Evolutionary conservation across 2,329 filamentous ascomycete genomes (phyloP).

Genomic region (Epichloe glyceriae): DNA sequence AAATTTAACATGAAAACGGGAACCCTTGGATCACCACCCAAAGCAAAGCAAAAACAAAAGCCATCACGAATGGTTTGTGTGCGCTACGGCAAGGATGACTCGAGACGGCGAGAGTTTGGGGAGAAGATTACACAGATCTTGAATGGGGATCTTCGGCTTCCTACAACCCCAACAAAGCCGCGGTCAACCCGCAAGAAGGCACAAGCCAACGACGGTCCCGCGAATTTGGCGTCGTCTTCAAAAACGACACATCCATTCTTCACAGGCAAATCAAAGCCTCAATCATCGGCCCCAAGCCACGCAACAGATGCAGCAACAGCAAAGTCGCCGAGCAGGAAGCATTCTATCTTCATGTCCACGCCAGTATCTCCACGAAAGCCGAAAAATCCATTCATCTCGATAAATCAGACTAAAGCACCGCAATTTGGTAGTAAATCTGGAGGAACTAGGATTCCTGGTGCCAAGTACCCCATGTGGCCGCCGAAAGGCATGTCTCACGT

Average conservation of each 20-base stretch:
- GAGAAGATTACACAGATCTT: conserved; percentile 52
- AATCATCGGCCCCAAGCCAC: conserved; percentile 10
- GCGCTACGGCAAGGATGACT: conserved; percentile 42
- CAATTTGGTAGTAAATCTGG: conserved; percentile 31
- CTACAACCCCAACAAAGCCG: conserved; percentile 11
- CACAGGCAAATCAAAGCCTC: conserved; percentile 19
- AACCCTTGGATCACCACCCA: conserved; percentile 49
- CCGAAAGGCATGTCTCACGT: conserved; percentile 51
- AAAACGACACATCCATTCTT: conserved; percentile 33
- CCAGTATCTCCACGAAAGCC: conserved; percentile 37
- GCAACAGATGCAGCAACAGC: conserved; percentile 12
- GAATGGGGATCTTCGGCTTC: conserved; percentile 15
- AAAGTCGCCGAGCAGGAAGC: conserved; percentile 18
- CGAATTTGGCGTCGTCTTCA: conserved; percentile 9
- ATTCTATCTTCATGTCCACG: conserved; percentile 37
- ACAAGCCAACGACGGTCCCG: not conserved
- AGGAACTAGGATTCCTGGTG: conserved; percentile 49
- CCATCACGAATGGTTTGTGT: conserved; percentile 38
- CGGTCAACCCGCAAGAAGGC: not conserved
- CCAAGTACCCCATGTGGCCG: conserved; percentile 59
- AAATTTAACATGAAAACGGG: conserved; percentile 47
- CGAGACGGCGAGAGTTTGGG: conserved; percentile 36
- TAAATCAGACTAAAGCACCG: conserved; percentile 17
- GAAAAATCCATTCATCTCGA: conserved; percentile 17
- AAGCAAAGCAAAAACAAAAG: conserved; percentile 28